Conservation (phyloP, 2,329 filamentous ascomycete genomes). For the Aspergillus transmontanensis region DNA sequence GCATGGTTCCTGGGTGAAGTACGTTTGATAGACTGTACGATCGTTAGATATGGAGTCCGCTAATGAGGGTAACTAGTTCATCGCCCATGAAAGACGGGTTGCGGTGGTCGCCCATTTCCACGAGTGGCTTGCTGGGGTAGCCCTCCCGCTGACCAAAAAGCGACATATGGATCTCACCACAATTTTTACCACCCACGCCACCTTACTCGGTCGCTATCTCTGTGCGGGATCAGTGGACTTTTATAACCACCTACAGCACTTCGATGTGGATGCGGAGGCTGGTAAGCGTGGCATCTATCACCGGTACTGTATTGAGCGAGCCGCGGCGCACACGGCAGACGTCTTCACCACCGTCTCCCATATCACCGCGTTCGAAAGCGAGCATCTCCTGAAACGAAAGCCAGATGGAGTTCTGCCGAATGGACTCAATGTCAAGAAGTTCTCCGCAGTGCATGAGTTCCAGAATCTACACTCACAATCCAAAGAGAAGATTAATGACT, state of each 20-base stretch:
- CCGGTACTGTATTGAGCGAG: constrained; percentile 95
- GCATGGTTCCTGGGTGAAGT: constrained; percentile 99
- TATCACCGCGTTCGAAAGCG: constrained; percentile 97
- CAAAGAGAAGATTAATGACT: constrained; percentile 98
- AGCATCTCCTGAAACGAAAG: constrained; percentile 95
- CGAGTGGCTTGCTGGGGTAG: constrained; percentile 96
- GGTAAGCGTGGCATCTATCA: constrained; percentile 99
- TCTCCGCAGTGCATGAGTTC: constrained; percentile 97
- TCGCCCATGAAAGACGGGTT: constrained; percentile 85
- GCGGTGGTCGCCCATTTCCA: constrained; percentile 98
- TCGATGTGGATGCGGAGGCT: constrained; percentile 94
- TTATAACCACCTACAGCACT: constrained; percentile 97
- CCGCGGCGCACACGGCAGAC: constrained; percentile 86
- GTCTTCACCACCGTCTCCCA: constrained; percentile 99
- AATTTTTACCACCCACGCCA: constrained; percentile 98
- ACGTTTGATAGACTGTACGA: constrained; percentile 32
- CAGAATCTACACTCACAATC: constrained; percentile 96
- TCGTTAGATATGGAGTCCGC: background rate
- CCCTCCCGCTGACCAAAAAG: constrained; percentile 87
- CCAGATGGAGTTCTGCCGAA: constrained; percentile 96
- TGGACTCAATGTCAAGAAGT: constrained; percentile 96
- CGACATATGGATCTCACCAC: constrained; percentile 94
- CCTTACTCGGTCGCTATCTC: constrained; percentile 90
- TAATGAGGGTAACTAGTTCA: constrained; percentile 64
- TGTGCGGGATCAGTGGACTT: constrained; percentile 98